Evolutionary conservation across 2,329 filamentous ascomycete species (phyloP).

Genomic region (Talaromyces atroroseus): DNA sequence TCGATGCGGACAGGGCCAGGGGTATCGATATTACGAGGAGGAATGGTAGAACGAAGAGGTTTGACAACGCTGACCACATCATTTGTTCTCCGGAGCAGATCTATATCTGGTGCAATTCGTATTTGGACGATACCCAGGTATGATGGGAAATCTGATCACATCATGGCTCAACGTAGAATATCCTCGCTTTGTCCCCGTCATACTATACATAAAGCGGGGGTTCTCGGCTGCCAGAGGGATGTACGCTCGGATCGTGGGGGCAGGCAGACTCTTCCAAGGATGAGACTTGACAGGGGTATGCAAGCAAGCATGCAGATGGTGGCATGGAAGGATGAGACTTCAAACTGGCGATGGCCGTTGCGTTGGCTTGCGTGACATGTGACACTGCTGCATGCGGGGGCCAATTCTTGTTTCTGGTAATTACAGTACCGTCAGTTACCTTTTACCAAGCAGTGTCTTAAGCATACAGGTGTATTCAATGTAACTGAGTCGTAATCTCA

Average conservation of each 20-base stretch:
- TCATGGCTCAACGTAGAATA: not conserved
- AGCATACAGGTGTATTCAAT: too few species aligned
- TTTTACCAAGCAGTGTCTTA: too few species aligned
- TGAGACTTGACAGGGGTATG: not conserved
- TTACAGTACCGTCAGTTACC: not conserved
- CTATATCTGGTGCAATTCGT: not conserved
- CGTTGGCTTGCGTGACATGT: not conserved
- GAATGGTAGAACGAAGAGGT: slow-evolving; percentile 54
- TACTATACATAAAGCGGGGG: not conserved
- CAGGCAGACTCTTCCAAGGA: too few species aligned
- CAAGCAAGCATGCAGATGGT: not conserved
- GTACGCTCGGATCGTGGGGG: not conserved
- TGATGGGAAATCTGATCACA: not conserved
- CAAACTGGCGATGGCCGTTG: not conserved
- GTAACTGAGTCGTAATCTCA: too few species aligned
- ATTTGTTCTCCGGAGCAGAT: not conserved
- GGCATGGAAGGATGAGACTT: not conserved
- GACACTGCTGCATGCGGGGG: not conserved
- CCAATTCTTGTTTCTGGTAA: not conserved
- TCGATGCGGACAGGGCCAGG: slow-evolving; percentile 56
- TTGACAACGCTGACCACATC: slow-evolving; percentile 26
- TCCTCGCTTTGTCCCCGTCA: not conserved
- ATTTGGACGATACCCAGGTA: not conserved
- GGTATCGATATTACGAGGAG: slow-evolving; percentile 59
- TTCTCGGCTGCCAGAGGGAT: not conserved